Conservation (phyloP, 192 early-diverging fungal species). For the Backusella tuberculispora region DNA sequence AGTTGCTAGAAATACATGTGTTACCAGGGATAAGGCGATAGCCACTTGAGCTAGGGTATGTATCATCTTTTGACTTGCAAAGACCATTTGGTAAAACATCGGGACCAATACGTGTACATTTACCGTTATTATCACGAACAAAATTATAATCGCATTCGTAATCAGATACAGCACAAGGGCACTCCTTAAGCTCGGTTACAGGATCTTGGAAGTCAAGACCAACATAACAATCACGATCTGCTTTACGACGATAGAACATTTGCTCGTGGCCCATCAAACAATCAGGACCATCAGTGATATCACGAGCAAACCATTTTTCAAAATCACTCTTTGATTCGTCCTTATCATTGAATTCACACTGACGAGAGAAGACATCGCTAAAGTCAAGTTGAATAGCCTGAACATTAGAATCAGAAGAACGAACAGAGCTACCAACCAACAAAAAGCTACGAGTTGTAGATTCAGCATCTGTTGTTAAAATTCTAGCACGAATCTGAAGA, state of each 20-base stretch:
- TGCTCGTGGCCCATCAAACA: conserved; percentile 86
- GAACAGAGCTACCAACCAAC: conserved; percentile 49
- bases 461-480: conserved; percentile 80
- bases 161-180: conserved; percentile 80
- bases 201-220: conserved; percentile 63
- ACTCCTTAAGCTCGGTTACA: conserved; percentile 58
- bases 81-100: conserved; percentile 60
- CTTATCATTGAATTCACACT: conserved; percentile 66
- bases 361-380: conserved; percentile 52
- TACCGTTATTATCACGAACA: conserved; percentile 47
- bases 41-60: conserved; percentile 76
- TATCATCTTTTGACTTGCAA: conserved; percentile 64
- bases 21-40: conserved; percentile 87
- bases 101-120: conserved; percentile 64
- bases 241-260: conserved; percentile 78
- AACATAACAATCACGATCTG: conserved; percentile 77
- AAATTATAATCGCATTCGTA: conserved; percentile 96
- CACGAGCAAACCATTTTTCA: conserved; percentile 74
- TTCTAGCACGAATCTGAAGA: conserved; percentile 56
- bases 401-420: conserved; percentile 22
- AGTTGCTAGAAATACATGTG: conserved; percentile 59
- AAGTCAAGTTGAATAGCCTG: conserved; percentile 78
- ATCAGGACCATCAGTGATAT: conserved; percentile 55
- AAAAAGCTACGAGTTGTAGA: conserved; percentile 78
- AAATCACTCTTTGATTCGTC: conserved; percentile 67